Evolutionary conservation across 345 rosid species (phyloP), one percentile per base, ranked within the genome.

Genomic region (Passiflora organensis): DNA sequence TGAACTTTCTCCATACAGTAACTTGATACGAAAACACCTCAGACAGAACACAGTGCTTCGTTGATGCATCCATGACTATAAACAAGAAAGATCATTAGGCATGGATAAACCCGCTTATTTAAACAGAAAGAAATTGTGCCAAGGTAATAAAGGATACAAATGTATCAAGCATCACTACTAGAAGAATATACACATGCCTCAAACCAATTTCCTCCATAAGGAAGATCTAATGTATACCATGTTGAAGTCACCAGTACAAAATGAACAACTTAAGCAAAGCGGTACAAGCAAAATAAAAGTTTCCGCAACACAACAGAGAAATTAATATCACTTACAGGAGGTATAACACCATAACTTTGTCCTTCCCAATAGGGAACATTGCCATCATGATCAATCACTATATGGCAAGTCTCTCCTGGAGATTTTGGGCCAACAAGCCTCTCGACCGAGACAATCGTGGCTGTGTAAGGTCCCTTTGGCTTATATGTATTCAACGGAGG

Each of bases 331-430:
- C 99, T 86, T 84, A 93, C 99, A 23, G 97, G 97, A 71, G 99
- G 97, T 32, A 93, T 89, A 20, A 93, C 91, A 58, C 99, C 97
- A 48, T 82, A 93, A 81, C 99, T 89, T 75, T 93, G 99, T 57
- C 99, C 99, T 84, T 93, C 99, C 99, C 97, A 93, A 37, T 93
- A 93, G 54, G 99, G 99, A 64, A 86, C 91, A 45, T 93, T 86
- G 13, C 97, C 89, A 17, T 79, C 87, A 39, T 93, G 99, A 72
- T 93, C 88, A 71, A 93, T 93, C 34, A 89, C 95, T 68, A 93
- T 79, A 66, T 89, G 99, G 61, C 99, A 93, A 54, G 96, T 90
- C 80, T 93, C 99, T 23, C 99, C 99, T 1, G 99, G 96, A 36
- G 96, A 89, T 59, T 89, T 73, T 36, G 94, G 82, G 43, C 96